Base-by-base conservation (phyloP, 1,139 yeast species). In the Geotrichum citri-aurantii region DNA sequence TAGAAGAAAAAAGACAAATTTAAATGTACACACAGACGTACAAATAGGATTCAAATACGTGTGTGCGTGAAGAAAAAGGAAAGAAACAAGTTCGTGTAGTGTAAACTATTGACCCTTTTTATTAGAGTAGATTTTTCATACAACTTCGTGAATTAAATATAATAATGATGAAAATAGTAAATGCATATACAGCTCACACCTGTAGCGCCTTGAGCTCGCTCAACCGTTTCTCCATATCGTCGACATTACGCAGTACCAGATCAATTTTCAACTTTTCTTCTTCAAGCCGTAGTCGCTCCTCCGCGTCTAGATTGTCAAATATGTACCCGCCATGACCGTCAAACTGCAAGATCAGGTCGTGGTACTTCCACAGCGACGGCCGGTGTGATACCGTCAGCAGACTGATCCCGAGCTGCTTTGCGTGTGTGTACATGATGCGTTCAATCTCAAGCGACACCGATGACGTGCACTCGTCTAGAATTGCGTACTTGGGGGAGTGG, bases 361-460 rank as follows among this genome's bases (percentile, higher is more conserved):
- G 98, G 77, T 90, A 92, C 72, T 88, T 89, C 97, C 97, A 92
- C 65, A 92, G 76, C 12, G 95, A 89, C 3, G 96, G 86, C 65
- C 97, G 79, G 73, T 92, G 97, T 54, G 97, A 93, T 17, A 92
- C 98, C 0, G 97, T 89, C 55, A 92, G 76, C 44, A 92, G 80
- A 0, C 97, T 88, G 59, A 91, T 90, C 0, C 91, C 91, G 64
- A 89, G 77, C 31, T 79, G 77, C 68, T 87, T 89, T 0, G 97
- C 97, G 69, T 88, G 89, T 56, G 83, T 75, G 70, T 92, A 92
- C 90, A 93, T 90, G 66, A 85, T 84, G 62, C 87, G 90, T 71
- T 92, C 98, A 84, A 91, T 86, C 63, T 87, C 90, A 23, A 95
- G 88, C 0, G 96, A 85, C 1, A 91, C 96, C 1, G 96, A 93